Base-by-base conservation (phyloP, 2,329 filamentous ascomycete species). In the Aspergillus sp. region DNA sequence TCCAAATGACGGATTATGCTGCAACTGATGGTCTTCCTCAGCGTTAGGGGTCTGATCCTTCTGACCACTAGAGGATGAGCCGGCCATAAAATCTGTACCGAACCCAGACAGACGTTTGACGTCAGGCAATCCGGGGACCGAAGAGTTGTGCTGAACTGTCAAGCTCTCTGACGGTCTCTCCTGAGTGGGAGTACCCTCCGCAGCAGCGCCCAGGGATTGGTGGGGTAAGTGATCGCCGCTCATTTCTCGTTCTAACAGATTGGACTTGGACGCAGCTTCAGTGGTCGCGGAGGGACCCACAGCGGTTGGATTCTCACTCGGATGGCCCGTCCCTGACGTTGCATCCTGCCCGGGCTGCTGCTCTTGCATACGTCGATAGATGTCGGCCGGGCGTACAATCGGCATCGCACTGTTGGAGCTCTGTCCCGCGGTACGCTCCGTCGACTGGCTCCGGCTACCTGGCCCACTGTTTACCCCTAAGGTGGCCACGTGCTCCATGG, bases 321-420 rank as follows among this genome's bases (percentile, higher is more conserved):
- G 80, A 47, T 82, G 75, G 17, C 77, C 72, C 9, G 81, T 81
- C 2, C 87, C 85, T 51, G 82, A 69, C 1, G 82, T 83, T 51
- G 77, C 76, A 35, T 79, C 73, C 58, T 33, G 47, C 14, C 17
- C 38, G 82, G 79, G 58, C 74, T 78, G 79, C 58, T 89, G 87
- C 59, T 89, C 86, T 48, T 82, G 82, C 67, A 87, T 78, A 5
- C 87, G 83, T 63, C 82, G 86, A 67, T 93, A 92, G 40, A 92
- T 86, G 59, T 95, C 89, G 11, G 87, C 82, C 1, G 90, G 88
- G 35, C 88, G 80, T 51, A 90, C 79, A 59, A 93, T 85, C 0
- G 85, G 80, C 17, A 82, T 71, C 60, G 85, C 85, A 46, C 73
- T 56, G 16, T 57, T 56, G 20, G 53, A 45, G 33, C 36, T 55